Base-by-base conservation (phyloP, 2,329 filamentous ascomycete genomes). In the Zymoseptoria tritici region DNA sequence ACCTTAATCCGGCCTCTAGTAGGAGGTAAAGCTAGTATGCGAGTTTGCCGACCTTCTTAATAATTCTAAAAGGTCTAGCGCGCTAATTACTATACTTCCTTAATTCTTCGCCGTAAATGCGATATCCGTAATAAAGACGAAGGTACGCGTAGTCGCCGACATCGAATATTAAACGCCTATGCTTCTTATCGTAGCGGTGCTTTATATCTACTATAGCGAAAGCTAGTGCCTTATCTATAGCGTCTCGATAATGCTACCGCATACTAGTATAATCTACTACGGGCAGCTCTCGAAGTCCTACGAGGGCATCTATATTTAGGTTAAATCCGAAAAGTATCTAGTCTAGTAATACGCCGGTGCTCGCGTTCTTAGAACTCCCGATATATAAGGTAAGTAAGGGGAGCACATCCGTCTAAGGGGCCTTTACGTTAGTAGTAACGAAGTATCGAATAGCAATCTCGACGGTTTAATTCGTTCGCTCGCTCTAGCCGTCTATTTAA, bases 381-480 rank as follows among this genome's bases (percentile, higher is more conserved):
- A 58, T 54, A 19, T 36, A 31, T 13, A 22, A 54, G 5, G 51
- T 46, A 24, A 58, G 26, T 4, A n/a, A 54, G 3, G 31, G 56
- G 6, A 58, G 49, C 2, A 54, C 31, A 9, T 55, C 54, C n/a
- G 29, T 20, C 53, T 53, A 31, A 3, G 7, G 8, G 0, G 11
- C 1, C 1, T 54, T 24, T 11, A 24, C 55, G 49, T 60, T 29
- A 13, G 36, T 7, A 5, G 24, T 49, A 24, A 61, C 21, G 24
- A 51, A 61, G 29, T 54, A 61, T 0, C 52, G 29, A 21, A 61
- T 49, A 1, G 56, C 56, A 16, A 61, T 59, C 29, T 61, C 56
- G 4, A 59, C 13, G 0, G 49, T 61, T 24, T 61, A 50, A 42
- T 61, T 61, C 0, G 52, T 61, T n/a, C 50, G 19, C 24, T 61